Evolutionary conservation across 495 filamentous ascomycete genomes (phyloP).

Genomic region (Xylaria nigripes): DNA sequence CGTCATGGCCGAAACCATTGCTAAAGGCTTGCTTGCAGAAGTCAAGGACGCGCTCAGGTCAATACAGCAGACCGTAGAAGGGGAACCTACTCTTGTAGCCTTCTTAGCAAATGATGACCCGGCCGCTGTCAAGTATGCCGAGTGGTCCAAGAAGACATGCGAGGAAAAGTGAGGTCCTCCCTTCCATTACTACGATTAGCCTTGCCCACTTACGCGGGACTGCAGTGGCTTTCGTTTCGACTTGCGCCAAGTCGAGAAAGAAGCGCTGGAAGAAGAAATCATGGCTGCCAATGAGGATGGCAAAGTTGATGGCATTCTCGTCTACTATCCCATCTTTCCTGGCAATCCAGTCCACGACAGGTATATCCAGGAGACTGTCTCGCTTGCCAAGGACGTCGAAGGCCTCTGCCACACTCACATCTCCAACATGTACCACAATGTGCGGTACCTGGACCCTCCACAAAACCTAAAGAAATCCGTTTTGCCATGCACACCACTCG

Average conservation of each 20-base stretch:
- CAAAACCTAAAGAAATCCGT: slow-evolving; percentile 76
- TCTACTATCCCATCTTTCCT: slow-evolving; percentile 94
- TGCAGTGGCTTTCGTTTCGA: slow-evolving; percentile 80
- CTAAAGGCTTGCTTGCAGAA: slow-evolving; percentile 69
- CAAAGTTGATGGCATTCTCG: slow-evolving; percentile 82
- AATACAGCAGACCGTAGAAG: slow-evolving; percentile 40
- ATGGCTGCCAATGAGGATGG: slow-evolving; percentile 72
- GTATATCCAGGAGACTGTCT: slow-evolving; percentile 92
- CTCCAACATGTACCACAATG: slow-evolving; percentile 99
- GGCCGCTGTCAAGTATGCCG: slow-evolving; percentile 83
- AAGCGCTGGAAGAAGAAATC: slow-evolving; percentile 79
- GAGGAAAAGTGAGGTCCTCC: slow-evolving; percentile 70
- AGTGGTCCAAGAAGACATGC: slow-evolving; percentile 95
- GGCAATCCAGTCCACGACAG: slow-evolving; percentile 69
- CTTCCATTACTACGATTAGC: slow-evolving; percentile 5
- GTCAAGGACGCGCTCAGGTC: slow-evolving; percentile 62
- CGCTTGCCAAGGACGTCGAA: slow-evolving; percentile 87
- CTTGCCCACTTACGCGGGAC: slow-evolving; percentile 6
- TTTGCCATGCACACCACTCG: slow-evolving; percentile 89
- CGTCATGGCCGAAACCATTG: slow-evolving; percentile 74
- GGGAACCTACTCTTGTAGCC: slow-evolving; percentile 71
- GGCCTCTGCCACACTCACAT: slow-evolving; percentile 89
- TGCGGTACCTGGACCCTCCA: slow-evolving; percentile 79
- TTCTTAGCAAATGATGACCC: slow-evolving; percentile 90
- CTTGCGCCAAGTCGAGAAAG: slow-evolving; percentile 71